Percentiles rank a stretch among this genome's conserved stretches.
phyloP scores from a whole-genome alignment of 148 eudicot species.

The Hydrangea macrophylla region DNA sequence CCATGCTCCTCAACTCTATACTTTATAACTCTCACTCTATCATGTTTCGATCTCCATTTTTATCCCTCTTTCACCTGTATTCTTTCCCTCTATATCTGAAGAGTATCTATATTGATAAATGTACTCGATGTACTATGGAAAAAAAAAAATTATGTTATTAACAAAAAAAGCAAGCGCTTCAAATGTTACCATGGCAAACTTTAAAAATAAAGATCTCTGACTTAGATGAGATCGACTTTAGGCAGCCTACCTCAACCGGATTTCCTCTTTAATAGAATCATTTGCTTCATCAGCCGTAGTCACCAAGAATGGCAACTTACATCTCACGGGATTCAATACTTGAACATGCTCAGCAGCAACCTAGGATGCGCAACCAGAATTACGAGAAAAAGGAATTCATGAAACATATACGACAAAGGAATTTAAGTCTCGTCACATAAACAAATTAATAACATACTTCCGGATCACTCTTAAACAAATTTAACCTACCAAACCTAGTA shows the following conservation, averaged over 20 bases:
- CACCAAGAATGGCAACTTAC: slow-evolving; percentile 83
- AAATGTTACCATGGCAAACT: neutral
- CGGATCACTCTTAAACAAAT: neutral
- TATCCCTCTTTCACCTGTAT: too few species aligned
- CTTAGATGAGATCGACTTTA: neutral
- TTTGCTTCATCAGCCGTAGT: slow-evolving; percentile 82
- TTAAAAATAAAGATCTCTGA: neutral
- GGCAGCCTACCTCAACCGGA: slow-evolving; percentile 66
- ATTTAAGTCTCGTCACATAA: neutral
- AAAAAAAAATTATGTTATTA: neutral
- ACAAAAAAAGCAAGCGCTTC: slow-evolving; percentile 2
- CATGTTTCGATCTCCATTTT: too few species aligned
- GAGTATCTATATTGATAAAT: too few species aligned
- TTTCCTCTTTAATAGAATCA: slow-evolving; percentile 78
- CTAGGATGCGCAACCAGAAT: slow-evolving; percentile 33
- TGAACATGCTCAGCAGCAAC: slow-evolving; percentile 85
- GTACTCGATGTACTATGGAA: too few species aligned
- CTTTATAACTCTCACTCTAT: too few species aligned
- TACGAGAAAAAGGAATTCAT: slow-evolving; percentile 1
- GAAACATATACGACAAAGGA: too few species aligned
- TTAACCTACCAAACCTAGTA: neutral
- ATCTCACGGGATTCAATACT: slow-evolving; percentile 67
- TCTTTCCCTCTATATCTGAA: too few species aligned
- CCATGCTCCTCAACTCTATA: too few species aligned
- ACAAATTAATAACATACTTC: neutral